Percentiles rank a stretch among this genome's conserved stretches.
Conservation (phyloP, 2,329 filamentous ascomycete genomes). For the Penicillium fuscoglaucum region DNA sequence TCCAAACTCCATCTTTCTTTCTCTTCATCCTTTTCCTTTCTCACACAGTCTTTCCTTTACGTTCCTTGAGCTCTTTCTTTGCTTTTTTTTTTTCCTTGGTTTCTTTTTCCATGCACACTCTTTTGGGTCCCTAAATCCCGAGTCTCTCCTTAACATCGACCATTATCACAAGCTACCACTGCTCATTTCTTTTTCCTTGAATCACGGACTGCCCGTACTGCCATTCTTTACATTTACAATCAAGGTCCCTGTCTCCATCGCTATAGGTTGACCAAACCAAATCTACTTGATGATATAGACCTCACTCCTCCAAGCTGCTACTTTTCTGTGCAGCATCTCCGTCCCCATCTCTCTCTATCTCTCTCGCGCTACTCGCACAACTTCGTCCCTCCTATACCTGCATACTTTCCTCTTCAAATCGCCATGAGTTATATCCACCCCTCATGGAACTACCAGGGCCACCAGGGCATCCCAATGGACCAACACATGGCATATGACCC, state of each 20-base stretch:
- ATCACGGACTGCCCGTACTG: constrained; percentile 13
- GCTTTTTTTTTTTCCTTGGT: constrained; percentile 18
- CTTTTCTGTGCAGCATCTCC: constrained; percentile 21
- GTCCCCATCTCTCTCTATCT: constrained; percentile 8
- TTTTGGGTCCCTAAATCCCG: constrained; percentile 22
- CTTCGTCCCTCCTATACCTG: constrained; percentile 7
- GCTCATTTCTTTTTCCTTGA: constrained; percentile 26
- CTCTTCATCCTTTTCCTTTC: constrained; percentile 20
- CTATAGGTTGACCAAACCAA: constrained; percentile 1
- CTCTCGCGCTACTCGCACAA: neutral
- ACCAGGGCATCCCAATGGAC: constrained; percentile 40
- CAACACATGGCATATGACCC: constrained; percentile 40
- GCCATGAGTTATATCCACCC: constrained; percentile 44
- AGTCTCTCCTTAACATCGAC: constrained; percentile 28
- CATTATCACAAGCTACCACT: constrained; percentile 17
- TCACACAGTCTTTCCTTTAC: constrained; percentile 18
- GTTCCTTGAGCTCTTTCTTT: constrained; percentile 21
- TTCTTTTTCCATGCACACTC: constrained; percentile 19
- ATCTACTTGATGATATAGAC: constrained; percentile 22
- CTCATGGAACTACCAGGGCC: constrained; percentile 38
- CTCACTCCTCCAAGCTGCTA: constrained; percentile 18
- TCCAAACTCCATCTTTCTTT: constrained; percentile 17
- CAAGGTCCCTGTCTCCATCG: constrained; percentile 3
- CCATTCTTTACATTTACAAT: constrained; percentile 11
- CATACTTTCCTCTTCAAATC: constrained; percentile 5